A percentile compares a stretch with the other conserved stretches of the same genome.
phyloP scores from a whole-genome alignment of 1,139 yeast species.

The Yamadazyma songkhlaensis region DNA sequence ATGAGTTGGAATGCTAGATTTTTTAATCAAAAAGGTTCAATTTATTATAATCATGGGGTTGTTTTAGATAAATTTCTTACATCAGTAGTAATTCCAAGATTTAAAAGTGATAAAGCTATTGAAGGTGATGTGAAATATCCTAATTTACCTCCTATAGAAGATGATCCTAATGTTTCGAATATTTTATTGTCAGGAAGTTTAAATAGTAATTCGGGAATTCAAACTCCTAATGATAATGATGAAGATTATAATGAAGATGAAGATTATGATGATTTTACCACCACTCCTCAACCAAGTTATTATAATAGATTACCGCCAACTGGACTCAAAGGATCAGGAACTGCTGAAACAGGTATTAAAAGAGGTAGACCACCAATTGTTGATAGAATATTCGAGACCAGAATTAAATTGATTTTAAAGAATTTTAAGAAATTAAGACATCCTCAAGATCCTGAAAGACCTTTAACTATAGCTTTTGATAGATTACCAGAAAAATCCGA shows the following conservation, averaged over 20 bases:
- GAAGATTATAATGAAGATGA: conserved; percentile 39
- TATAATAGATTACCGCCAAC: not conserved
- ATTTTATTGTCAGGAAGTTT: conserved; percentile 3
- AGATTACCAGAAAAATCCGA: conserved; percentile 73
- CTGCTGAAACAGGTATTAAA: conserved; percentile 58
- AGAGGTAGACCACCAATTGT: conserved; percentile 96
- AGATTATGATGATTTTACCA: conserved; percentile 20
- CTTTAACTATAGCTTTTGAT: conserved; percentile 65
- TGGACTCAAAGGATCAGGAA: conserved; percentile 4
- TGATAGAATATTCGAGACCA: conserved; percentile 89
- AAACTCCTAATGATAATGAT: conserved; percentile 21
- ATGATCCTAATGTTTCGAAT: conserved; percentile 22
- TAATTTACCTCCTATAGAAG: conserved; percentile 71
- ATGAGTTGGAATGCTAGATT: conserved; percentile 88
- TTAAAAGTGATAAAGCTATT: conserved; percentile 40
- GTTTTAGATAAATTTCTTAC: conserved; percentile 62
- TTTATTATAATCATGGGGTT: conserved; percentile 69
- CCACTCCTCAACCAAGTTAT: conserved; percentile 3
- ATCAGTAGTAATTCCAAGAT: conserved; percentile 53
- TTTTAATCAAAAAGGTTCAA: conserved; percentile 70
- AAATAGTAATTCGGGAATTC: not conserved
- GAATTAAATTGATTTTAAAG: conserved; percentile 83
- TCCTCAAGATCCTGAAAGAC: conserved; percentile 44
- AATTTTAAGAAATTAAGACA: conserved; percentile 72
- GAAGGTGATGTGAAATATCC: conserved; percentile 56